phyloP scores from a whole-genome alignment of 140 eudicot genomes.

The Bidens hawaiensis region DNA sequence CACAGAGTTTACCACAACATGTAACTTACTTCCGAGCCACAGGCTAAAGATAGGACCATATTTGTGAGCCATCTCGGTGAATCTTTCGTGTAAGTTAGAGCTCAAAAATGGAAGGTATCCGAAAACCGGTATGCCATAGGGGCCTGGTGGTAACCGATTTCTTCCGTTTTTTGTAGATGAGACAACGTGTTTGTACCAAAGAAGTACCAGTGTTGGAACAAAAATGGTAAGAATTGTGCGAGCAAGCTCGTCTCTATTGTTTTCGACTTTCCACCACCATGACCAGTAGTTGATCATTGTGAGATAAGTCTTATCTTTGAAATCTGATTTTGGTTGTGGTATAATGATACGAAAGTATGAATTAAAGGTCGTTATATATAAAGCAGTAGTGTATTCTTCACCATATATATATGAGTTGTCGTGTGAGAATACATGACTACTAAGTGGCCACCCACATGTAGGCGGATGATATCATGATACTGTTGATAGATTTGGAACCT shows the following conservation, averaged over 20 bases:
- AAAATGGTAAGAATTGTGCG: constrained; percentile 4
- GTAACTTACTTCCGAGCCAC: too few relatives aligned
- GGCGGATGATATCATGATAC: too few relatives aligned
- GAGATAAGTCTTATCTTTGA: background rate
- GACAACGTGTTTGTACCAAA: background rate
- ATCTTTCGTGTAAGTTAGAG: constrained; percentile 50
- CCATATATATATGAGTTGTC: too few relatives aligned
- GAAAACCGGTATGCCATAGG: constrained; percentile 46
- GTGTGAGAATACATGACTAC: too few relatives aligned
- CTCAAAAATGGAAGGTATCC: constrained; percentile 56
- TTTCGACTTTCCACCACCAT: constrained; percentile 24
- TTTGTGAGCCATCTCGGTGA: constrained; percentile 31
- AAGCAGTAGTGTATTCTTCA: too few relatives aligned
- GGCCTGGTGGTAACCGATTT: constrained; percentile 53
- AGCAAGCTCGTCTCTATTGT: constrained; percentile 4
- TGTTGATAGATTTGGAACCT: too few relatives aligned
- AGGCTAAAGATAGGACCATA: too few relatives aligned
- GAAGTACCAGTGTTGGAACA: background rate
- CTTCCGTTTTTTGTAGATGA: background rate
- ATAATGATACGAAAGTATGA: too few relatives aligned
- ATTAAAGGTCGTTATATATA: too few relatives aligned
- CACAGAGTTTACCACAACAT: too few relatives aligned
- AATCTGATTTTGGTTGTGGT: too few relatives aligned
- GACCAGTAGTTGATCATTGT: constrained; percentile 19
- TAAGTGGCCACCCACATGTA: too few relatives aligned